Evolutionary conservation across 768 basidiomycete genomes (phyloP).

Genomic region (Lanmaoa rubissima): DNA sequence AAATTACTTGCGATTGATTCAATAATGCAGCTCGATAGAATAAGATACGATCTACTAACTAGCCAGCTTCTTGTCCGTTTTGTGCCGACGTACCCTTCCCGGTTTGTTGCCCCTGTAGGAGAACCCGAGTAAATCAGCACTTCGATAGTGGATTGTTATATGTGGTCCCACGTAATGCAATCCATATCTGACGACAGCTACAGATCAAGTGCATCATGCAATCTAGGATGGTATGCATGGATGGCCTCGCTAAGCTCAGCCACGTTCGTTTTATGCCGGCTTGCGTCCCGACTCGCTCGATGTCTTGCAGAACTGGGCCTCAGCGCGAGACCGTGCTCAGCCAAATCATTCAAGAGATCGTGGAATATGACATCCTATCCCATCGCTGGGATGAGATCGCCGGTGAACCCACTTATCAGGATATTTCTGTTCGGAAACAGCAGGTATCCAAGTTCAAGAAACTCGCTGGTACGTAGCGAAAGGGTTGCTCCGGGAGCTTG

Average conservation of each 20-base stretch:
- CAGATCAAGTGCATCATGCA: no score
- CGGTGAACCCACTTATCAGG: conserved; percentile 11
- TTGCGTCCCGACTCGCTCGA: background rate
- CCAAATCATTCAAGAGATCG: conserved; percentile 12
- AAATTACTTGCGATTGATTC: no score
- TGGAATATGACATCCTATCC: conserved; percentile 14
- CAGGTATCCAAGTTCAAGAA: background rate
- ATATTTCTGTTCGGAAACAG: background rate
- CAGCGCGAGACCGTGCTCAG: conserved; percentile 1
- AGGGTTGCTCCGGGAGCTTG: background rate
- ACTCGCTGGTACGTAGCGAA: background rate
- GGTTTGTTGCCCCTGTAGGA: no score
- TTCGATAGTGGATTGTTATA: no score
- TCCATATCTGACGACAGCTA: no score
- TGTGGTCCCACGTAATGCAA: no score
- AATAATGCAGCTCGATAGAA: no score
- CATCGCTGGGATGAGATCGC: conserved; percentile 9
- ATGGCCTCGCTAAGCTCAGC: conserved; percentile 22
- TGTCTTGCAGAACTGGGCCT: conserved; percentile 6
- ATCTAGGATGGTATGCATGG: background rate
- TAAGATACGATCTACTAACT: no score
- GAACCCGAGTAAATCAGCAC: no score
- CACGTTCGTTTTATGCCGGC: conserved; percentile 9
- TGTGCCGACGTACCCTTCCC: no score
- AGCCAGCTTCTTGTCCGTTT: no score